These are phyloP conservation scores for Linum trigynum DNA, from an alignment of 345 rosid genomes.

Conservation along the genomic window DNA sequence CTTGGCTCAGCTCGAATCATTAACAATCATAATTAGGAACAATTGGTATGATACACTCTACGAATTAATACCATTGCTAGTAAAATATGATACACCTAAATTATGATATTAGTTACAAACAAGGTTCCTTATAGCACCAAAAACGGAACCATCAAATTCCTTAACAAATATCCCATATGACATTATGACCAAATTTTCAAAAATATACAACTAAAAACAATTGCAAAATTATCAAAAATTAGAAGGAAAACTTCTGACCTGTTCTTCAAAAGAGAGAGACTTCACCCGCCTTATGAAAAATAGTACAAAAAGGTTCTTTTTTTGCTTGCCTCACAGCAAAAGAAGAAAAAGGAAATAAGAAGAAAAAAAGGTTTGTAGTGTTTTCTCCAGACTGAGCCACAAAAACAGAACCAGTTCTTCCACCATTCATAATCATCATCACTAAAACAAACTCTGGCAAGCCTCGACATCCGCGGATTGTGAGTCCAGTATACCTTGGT, in stretches of 20 bases:
- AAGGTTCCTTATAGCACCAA: too few species aligned
- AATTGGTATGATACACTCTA: too few species aligned
- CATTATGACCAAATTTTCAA: background rate
- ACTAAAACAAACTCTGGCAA: constrained; percentile 41
- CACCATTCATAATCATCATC: background rate
- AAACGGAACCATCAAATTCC: too few species aligned
- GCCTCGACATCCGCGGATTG: constrained; percentile 52
- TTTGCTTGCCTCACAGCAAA: background rate
- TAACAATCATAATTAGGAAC: too few species aligned
- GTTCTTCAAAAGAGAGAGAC: background rate
- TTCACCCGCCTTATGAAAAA: background rate
- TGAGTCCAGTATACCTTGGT: constrained; percentile 34
- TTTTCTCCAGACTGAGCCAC: background rate
- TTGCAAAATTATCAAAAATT: background rate
- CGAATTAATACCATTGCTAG: too few species aligned
- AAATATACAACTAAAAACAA: background rate
- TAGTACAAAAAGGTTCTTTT: background rate
- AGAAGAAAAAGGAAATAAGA: background rate
- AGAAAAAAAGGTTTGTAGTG: background rate
- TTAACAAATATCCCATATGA: too few species aligned
- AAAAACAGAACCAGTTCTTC: background rate
- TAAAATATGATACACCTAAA: too few species aligned
- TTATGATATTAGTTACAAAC: too few species aligned
- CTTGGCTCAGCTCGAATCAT: too few species aligned
- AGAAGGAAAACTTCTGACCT: background rate